Percentiles rank a stretch among this genome's conserved stretches.
These are phyloP conservation scores for Suillus americanus DNA, from an alignment of 768 basidiomycete genomes.

Conservation along the genomic window DNA sequence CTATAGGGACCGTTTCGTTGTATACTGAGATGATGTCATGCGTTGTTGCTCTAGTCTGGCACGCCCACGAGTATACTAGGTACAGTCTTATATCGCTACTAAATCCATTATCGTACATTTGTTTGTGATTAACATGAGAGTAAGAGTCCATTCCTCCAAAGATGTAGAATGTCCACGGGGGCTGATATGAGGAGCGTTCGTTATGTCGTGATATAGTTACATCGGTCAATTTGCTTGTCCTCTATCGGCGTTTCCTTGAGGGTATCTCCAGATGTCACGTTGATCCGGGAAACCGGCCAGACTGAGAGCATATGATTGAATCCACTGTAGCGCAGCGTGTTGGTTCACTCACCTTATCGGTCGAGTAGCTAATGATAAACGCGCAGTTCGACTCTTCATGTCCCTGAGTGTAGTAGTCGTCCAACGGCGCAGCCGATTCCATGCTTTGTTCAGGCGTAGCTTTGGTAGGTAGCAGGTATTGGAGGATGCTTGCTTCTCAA, in stretches of 20 bases:
- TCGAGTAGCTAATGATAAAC: neutral
- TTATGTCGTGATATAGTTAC: neutral
- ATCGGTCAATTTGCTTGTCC: neutral
- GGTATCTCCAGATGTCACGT: neutral
- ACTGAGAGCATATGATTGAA: neutral
- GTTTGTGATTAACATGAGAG: neutral
- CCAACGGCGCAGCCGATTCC: conserved; percentile 1
- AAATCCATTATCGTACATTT: neutral
- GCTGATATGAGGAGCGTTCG: neutral
- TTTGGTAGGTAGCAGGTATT: neutral
- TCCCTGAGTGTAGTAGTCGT: neutral
- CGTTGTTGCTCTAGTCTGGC: neutral
- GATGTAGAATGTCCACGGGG: neutral
- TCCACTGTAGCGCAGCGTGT: neutral
- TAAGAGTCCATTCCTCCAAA: neutral
- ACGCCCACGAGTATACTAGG: neutral
- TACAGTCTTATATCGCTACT: neutral
- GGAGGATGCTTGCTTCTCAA: neutral
- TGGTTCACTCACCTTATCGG: neutral
- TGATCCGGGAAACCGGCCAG: neutral
- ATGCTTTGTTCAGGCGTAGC: neutral
- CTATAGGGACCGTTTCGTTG: neutral
- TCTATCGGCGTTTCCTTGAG: neutral
- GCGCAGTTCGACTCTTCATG: neutral
- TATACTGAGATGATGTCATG: neutral